A percentile compares a stretch with the other conserved stretches of the same genome.
These are phyloP conservation scores for Brassica carinata DNA, from an alignment of 345 rosid genomes.

Conservation along the genomic window DNA sequence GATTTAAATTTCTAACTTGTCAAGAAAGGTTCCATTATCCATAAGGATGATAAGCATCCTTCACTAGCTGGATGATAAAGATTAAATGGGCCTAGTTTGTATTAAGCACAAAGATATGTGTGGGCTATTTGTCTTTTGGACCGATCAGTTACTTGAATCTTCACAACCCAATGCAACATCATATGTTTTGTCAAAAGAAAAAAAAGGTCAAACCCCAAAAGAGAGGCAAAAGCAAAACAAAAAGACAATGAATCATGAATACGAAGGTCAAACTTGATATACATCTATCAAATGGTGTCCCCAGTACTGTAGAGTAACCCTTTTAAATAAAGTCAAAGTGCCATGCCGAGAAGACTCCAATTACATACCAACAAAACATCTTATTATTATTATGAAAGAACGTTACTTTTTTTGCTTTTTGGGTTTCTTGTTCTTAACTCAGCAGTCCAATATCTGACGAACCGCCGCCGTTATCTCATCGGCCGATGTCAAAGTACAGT, in stretches of 20 bases:
- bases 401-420: background rate
- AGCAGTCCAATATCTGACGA: constrained; percentile 58
- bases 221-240: constrained; percentile 32
- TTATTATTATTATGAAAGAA: background rate
- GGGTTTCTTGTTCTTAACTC: background rate
- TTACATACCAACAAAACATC: constrained; percentile 26
- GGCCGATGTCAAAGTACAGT: constrained; percentile 36
- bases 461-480: constrained; percentile 66
- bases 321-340: constrained; percentile 24
- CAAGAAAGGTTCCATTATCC: too few species aligned
- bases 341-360: constrained; percentile 38
- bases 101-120: background rate
- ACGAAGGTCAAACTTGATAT: constrained; percentile 26
- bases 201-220: constrained; percentile 39
- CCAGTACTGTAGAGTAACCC: constrained; percentile 20
- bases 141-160: background rate
- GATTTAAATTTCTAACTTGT: too few species aligned
- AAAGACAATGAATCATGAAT: constrained; percentile 9
- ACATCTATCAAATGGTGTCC: constrained; percentile 22
- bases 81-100: background rate
- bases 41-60: too few species aligned
- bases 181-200: background rate
- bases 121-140: background rate
- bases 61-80: too few species aligned
- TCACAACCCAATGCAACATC: background rate